Conservation (phyloP, 495 filamentous ascomycete genomes). For the Cairneyella variabilis region DNA sequence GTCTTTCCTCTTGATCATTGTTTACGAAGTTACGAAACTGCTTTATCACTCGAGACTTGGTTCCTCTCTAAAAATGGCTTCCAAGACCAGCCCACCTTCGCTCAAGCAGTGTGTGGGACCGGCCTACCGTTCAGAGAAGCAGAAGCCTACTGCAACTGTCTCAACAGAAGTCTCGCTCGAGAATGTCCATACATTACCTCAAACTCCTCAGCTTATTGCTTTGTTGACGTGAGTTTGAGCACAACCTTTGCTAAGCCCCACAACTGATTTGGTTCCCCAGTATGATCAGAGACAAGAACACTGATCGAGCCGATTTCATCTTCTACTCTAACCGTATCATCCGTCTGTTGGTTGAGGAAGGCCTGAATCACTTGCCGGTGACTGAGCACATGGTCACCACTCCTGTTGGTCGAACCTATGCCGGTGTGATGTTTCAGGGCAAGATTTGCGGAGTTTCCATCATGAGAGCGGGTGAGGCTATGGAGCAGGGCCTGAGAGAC, state of each 20-base stretch:
- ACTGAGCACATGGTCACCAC: constrained; percentile 84
- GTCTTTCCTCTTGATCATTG: not conserved
- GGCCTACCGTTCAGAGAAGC: constrained; percentile 62
- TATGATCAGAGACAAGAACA: constrained; percentile 91
- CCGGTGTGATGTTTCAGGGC: constrained; percentile 90
- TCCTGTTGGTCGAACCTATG: constrained; percentile 83
- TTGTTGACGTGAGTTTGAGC: constrained; percentile 77
- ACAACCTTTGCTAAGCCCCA: constrained; percentile 7
- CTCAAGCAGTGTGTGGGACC: constrained; percentile 58
- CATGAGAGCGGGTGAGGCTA: constrained; percentile 96
- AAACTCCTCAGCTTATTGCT: constrained; percentile 95
- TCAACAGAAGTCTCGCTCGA: constrained; percentile 77
- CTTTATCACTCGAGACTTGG: no score
- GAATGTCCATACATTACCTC: constrained; percentile 85
- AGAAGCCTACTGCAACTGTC: constrained; percentile 87
- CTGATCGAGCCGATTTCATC: constrained; percentile 90
- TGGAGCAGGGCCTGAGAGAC: constrained; percentile 95
- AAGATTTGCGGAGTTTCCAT: constrained; percentile 99
- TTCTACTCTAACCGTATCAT: constrained; percentile 99
- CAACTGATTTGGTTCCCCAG: constrained; percentile 42
- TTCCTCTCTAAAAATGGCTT: constrained; percentile 22
- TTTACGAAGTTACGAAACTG: no score
- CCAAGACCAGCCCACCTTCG: constrained; percentile 10
- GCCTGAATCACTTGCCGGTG: constrained; percentile 92
- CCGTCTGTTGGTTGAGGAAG: constrained; percentile 95